These are phyloP conservation scores for Phytophthora chlamydospora DNA, from an alignment of 352 stramenopile species.

Conservation along the genomic window DNA sequence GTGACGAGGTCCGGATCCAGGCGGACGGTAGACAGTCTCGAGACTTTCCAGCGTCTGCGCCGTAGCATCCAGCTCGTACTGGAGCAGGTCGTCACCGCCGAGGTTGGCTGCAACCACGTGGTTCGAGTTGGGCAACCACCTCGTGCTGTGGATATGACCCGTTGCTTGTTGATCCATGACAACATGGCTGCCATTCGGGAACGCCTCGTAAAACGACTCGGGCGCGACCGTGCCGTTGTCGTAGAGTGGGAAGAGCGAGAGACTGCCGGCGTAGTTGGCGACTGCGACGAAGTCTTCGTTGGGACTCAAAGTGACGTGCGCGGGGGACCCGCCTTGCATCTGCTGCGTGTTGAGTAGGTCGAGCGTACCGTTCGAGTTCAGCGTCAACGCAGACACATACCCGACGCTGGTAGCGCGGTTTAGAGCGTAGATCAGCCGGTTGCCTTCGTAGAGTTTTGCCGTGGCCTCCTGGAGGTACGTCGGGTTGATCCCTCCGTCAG, in stretches of 20 bases:
- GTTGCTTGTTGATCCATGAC: slow-evolving; percentile 38
- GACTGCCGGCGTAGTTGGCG: slow-evolving; percentile 60
- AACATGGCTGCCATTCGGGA: slow-evolving; percentile 37
- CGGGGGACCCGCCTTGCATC: slow-evolving; percentile 41
- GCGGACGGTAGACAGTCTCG: slow-evolving; percentile 12
- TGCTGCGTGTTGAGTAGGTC: slow-evolving; percentile 48
- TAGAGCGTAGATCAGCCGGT: slow-evolving; percentile 47
- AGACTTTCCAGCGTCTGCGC: slow-evolving; percentile 37
- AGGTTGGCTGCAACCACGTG: slow-evolving; percentile 48
- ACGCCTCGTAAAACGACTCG: slow-evolving; percentile 40
- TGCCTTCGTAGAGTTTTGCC: slow-evolving; percentile 15
- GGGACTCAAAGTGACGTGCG: slow-evolving; percentile 50
- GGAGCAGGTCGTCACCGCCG: slow-evolving; percentile 52
- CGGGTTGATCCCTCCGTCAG: slow-evolving; percentile 46
- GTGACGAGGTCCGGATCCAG: slow-evolving; percentile 59
- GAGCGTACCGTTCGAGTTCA: slow-evolving; percentile 34
- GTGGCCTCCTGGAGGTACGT: slow-evolving; percentile 48
- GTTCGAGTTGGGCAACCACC: slow-evolving; percentile 45
- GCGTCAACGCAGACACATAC: slow-evolving; percentile 45
- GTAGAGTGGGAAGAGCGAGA: slow-evolving; percentile 53
- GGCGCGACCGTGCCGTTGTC: slow-evolving; percentile 40
- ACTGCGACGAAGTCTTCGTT: slow-evolving; percentile 54
- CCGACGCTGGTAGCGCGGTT: slow-evolving; percentile 42
- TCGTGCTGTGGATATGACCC: slow-evolving; percentile 59
- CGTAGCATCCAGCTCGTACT: slow-evolving; percentile 43